These are phyloP conservation scores for Eucalyptus microcorys DNA, from an alignment of 345 rosid species.

Conservation along the genomic window DNA sequence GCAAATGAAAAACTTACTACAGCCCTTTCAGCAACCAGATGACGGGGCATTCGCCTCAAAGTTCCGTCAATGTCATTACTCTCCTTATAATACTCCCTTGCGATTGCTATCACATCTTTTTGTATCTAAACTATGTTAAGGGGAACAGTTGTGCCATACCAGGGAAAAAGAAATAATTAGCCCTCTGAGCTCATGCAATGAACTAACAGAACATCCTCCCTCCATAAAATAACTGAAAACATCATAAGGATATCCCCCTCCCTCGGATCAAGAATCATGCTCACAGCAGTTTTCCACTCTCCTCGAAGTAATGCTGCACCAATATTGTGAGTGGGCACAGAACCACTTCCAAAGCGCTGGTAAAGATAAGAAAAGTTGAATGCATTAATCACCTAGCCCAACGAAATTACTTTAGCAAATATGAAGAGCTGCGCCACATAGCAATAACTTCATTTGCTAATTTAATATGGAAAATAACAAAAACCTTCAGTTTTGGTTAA, in stretches of 20 bases:
- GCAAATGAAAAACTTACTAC: constrained; percentile 38
- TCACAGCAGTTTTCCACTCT: constrained; percentile 83
- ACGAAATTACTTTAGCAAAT: neutral
- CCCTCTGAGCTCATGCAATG: neutral
- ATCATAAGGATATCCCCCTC: constrained; percentile 89
- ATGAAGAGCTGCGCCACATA: neutral
- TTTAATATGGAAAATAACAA: neutral
- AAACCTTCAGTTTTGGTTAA: neutral
- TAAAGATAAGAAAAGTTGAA: neutral
- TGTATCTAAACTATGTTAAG: constrained; percentile 54
- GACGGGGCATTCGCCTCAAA: constrained; percentile 70
- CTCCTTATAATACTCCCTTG: constrained; percentile 68
- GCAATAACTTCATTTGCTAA: neutral
- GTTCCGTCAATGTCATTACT: constrained; percentile 83
- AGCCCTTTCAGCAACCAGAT: constrained; percentile 88
- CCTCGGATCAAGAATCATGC: constrained; percentile 91
- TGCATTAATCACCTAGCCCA: neutral
- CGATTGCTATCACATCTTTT: constrained; percentile 39
- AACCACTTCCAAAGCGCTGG: constrained; percentile 99
- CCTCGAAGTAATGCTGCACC: constrained; percentile 84
- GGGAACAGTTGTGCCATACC: constrained; percentile 1
- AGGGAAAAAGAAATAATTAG: neutral
- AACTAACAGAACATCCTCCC: neutral
- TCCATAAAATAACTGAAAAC: neutral
- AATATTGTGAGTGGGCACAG: constrained; percentile 80